phyloP scores from a whole-genome alignment of 768 basidiomycete genomes.

The Phlebiopsis flavidoalba region DNA sequence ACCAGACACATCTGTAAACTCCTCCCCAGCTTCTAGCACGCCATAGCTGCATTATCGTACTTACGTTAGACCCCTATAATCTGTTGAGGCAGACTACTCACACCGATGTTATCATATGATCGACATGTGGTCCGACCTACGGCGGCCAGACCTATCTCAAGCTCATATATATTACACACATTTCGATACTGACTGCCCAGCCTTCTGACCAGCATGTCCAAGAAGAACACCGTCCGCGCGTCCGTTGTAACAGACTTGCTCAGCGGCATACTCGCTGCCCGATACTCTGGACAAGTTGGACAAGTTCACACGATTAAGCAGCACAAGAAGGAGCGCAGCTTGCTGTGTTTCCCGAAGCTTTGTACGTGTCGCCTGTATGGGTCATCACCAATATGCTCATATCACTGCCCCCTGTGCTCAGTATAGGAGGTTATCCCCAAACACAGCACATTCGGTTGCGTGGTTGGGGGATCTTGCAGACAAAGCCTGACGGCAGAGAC shows the following conservation, averaged over 20 bases:
- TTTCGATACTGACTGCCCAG: neutral
- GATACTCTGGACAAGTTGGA: constrained; percentile 49
- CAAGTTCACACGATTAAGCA: constrained; percentile 37
- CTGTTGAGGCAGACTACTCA: neutral
- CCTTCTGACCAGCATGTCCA: neutral
- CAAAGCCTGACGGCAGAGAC: constrained; percentile 46
- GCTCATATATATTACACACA: neutral
- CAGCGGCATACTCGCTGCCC: constrained; percentile 38
- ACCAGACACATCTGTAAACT: constrained; percentile 27
- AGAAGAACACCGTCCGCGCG: constrained; percentile 33
- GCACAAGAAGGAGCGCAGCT: constrained; percentile 43
- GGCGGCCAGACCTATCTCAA: neutral
- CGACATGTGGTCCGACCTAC: neutral
- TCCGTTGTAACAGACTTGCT: constrained; percentile 52
- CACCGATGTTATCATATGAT: neutral
- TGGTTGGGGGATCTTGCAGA: constrained; percentile 48
- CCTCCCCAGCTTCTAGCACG: constrained; percentile 11
- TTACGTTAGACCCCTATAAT: neutral
- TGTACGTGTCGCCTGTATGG: constrained; percentile 30
- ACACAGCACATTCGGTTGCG: constrained; percentile 45
- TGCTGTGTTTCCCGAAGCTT: constrained; percentile 54
- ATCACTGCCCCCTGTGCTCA: constrained; percentile 13
- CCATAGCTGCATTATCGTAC: constrained; percentile 8
- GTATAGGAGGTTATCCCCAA: constrained; percentile 60
- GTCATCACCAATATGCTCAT: neutral